Evolutionary conservation across 768 basidiomycete species (phyloP), one percentile per base, ranked within the genome.

Genomic region (Suillus fuscotomentosus): DNA sequence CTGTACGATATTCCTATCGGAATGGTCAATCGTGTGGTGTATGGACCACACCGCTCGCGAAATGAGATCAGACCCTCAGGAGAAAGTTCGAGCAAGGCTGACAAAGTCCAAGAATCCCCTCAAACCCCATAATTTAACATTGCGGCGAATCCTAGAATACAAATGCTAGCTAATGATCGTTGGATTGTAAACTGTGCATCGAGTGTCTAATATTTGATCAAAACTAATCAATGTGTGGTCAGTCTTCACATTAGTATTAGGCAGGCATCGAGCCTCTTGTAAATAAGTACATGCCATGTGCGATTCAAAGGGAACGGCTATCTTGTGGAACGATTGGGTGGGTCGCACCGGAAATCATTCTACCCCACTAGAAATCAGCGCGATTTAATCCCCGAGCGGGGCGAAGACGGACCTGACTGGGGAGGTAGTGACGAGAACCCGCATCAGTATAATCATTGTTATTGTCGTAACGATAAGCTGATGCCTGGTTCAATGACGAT

Each of bases 1-100:
- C 75, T 91, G 45, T 92, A 92, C 73, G 94, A 95, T 74, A 85
- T 95, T 67, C 94, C 94, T 5, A 86, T 92, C 60, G 89, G 90
- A 14, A 72, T 92, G 51, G 90, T 94, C 38, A 94, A 94, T 69
- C 86, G 88, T 59, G 86, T 91, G 55, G 70, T 91, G 39, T 93
- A 92, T 64, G 70, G 75, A 20, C 74, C 72, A 6, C 56, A 42
- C 34, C 51, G 24, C n/a, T 57, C 11, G 13, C 38, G 13, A 41
- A 59, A 62, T 38, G 55, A 39, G 24, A 55, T 34, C 17, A 20
- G 38, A 14, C 41, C 27, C 36, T 27, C 27, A 22, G 24, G 24
- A 27, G 55, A 62, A 62, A 39, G 36, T 4, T 41, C 15, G 17
- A 59, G 22, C 24, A 17, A n/a, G 17, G 20, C 9, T 24, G 17